phyloP scores from a whole-genome alignment of 257 asterid genomes.

The Thymus mandschuricus region DNA sequence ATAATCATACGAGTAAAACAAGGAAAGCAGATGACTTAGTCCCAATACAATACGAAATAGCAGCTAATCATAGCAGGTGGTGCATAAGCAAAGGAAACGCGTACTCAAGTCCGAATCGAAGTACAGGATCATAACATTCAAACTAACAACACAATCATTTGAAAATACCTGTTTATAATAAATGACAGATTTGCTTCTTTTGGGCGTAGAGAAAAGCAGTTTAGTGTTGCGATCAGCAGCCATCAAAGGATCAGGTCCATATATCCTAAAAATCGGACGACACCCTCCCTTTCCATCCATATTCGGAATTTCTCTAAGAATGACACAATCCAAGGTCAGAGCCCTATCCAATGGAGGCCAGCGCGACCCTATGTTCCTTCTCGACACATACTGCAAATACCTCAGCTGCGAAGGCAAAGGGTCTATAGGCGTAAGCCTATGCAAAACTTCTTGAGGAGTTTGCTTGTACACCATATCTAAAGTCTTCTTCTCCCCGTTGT shows the following conservation, averaged over 20 bases:
- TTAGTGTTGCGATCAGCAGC: constrained; percentile 55
- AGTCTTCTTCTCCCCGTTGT: constrained; percentile 57
- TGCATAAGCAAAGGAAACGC: background rate
- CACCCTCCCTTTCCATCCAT: constrained; percentile 58
- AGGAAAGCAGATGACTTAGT: too few relatives aligned
- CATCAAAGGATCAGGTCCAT: constrained; percentile 62
- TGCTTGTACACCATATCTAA: constrained; percentile 71
- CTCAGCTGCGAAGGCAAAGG: constrained; percentile 78
- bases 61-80: background rate
- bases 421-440: constrained; percentile 49
- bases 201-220: constrained; percentile 53
- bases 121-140: constrained; percentile 5
- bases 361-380: constrained; percentile 51
- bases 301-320: constrained; percentile 53
- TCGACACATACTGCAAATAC: constrained; percentile 66
- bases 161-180: constrained; percentile 54
- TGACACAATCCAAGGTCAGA: constrained; percentile 54
- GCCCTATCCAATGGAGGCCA: constrained; percentile 67
- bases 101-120: background rate
- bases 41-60: too few relatives aligned
- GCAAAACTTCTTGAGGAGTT: constrained; percentile 54
- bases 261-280: constrained; percentile 59
- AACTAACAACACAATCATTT: background rate
- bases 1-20: too few relatives aligned
- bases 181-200: constrained; percentile 36